Conservation (phyloP, 148 eudicot genomes). For the Bassia scoparia region DNA sequence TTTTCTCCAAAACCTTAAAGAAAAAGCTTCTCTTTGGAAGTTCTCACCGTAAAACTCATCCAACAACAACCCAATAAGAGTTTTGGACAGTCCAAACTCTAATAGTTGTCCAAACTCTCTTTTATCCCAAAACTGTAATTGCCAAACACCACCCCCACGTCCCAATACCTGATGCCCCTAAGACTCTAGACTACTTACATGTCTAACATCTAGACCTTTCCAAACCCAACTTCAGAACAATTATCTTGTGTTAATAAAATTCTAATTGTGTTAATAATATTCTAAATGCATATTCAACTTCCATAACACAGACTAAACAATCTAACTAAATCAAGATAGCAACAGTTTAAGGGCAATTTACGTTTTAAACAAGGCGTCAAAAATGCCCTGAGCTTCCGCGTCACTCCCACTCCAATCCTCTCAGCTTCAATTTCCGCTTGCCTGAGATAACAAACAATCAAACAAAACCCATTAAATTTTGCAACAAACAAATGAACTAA, state of each 20-base stretch:
- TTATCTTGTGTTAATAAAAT: background rate
- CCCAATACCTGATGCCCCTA: too few relatives aligned
- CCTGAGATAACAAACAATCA: conserved; percentile 35
- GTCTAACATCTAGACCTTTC: background rate
- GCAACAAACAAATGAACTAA: too few relatives aligned
- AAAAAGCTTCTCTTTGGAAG: too few relatives aligned
- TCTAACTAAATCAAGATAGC: background rate
- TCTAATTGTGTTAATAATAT: background rate
- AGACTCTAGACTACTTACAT: too few relatives aligned
- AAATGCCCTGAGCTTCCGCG: conserved; percentile 81
- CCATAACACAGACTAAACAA: background rate
- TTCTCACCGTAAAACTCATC: too few relatives aligned
- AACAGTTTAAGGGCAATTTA: conserved; percentile 32
- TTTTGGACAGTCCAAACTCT: too few relatives aligned
- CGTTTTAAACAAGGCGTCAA: conserved; percentile 96
- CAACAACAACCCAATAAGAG: too few relatives aligned
- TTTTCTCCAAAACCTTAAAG: too few relatives aligned
- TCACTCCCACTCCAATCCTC: conserved; percentile 96
- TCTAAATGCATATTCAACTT: background rate
- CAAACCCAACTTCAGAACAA: background rate
- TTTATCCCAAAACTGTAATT: too few relatives aligned
- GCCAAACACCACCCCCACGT: background rate
- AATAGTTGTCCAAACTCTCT: too few relatives aligned
- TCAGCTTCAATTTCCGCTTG: conserved; percentile 94
- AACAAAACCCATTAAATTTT: conserved; percentile 1